Conservation (phyloP, 306 rosid genomes). For the Quercus alba region DNA sequence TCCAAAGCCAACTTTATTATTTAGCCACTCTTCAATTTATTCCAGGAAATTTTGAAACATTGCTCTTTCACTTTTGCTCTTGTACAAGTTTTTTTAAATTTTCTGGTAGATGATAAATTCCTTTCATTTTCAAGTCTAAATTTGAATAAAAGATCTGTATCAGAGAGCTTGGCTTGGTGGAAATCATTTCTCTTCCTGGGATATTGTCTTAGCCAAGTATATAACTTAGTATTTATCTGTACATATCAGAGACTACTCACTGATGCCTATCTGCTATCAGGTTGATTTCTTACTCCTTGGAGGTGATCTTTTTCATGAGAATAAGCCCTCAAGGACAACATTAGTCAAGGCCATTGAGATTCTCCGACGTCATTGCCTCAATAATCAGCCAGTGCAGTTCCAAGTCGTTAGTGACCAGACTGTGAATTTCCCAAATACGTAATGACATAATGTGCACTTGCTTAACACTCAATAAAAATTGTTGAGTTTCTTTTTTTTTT, state of each 20-base stretch:
- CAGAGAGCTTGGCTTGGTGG: not conserved
- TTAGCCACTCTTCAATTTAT: not conserved
- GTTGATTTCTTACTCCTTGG: slow-evolving; percentile 78
- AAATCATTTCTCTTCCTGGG: not conserved
- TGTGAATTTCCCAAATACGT: slow-evolving; percentile 75
- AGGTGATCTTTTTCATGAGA: slow-evolving; percentile 97
- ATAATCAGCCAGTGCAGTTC: slow-evolving; percentile 77
- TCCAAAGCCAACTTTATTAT: not conserved
- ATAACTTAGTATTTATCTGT: slow-evolving; percentile 1
- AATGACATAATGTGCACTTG: slow-evolving; percentile 11
- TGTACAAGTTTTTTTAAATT: not conserved
- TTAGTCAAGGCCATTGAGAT: slow-evolving; percentile 86
- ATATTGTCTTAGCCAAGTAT: not conserved
- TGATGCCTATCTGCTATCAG: slow-evolving; percentile 24
- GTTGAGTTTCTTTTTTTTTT: not conserved
- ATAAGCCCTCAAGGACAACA: slow-evolving; percentile 89
- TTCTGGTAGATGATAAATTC: not conserved
- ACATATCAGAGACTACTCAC: not conserved
- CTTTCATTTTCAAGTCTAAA: not conserved
- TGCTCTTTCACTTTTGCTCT: not conserved
- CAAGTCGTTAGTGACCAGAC: slow-evolving; percentile 99
- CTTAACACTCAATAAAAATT: not conserved
- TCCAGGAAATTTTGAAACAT: not conserved
- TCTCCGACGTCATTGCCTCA: slow-evolving; percentile 85
- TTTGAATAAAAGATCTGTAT: not conserved